Percentiles rank a stretch among this genome's conserved stretches.
Conservation (phyloP, 495 filamentous ascomycete genomes). For the Symbiotaphrina buchneri region DNA sequence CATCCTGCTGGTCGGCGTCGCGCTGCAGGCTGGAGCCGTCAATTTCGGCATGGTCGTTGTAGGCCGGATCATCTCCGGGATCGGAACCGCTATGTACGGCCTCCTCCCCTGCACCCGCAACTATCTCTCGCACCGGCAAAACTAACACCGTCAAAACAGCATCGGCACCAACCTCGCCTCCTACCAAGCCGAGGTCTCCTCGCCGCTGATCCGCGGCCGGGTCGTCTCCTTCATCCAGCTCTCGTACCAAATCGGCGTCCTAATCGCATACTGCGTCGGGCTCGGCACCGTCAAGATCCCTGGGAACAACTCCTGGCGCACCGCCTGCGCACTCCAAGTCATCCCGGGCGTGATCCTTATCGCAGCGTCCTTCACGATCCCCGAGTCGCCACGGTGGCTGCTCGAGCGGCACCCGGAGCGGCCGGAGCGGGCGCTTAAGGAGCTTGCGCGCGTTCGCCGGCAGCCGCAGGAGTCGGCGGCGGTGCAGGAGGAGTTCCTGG, state of each 20-base stretch:
- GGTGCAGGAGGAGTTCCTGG: constrained; percentile 15
- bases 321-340: constrained; percentile 16
- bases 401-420: constrained; percentile 16
- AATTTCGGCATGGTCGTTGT: too few relatives aligned
- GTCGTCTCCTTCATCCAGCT: too few relatives aligned
- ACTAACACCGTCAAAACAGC: too few relatives aligned
- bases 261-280: constrained; percentile 18
- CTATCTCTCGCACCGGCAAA: too few relatives aligned
- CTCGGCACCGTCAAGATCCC: constrained; percentile 17
- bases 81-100: too few relatives aligned
- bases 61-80: too few relatives aligned
- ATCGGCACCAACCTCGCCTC: too few relatives aligned
- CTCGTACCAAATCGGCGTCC: constrained; percentile 13
- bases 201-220: too few relatives aligned
- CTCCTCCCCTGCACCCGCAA: too few relatives aligned
- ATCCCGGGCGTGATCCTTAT: constrained; percentile 15
- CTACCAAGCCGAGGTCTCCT: too few relatives aligned
- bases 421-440: constrained; percentile 11
- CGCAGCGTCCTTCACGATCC: constrained; percentile 15
- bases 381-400: constrained; percentile 13
- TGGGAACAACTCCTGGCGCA: constrained; percentile 17
- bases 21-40: too few relatives aligned
- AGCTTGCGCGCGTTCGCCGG: constrained; percentile 12
- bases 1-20: too few relatives aligned
- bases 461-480: constrained; percentile 11